Evolutionary conservation across 2,329 filamentous ascomycete genomes (phyloP), one percentile per base, ranked within the genome.

Genomic region (Venturia effusa): DNA sequence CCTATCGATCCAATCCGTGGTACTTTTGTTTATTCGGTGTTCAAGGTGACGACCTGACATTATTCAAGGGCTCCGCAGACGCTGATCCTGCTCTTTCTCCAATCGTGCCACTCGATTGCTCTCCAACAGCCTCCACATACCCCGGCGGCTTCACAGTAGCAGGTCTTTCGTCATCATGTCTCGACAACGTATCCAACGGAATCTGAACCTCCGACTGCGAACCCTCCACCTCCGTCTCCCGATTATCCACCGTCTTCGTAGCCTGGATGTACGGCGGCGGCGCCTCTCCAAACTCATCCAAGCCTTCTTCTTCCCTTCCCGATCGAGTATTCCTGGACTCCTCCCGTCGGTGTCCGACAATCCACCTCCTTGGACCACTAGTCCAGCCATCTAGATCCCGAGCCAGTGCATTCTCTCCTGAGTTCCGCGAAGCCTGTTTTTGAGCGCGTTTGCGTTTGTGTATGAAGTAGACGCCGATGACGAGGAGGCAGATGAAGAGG

Each of bases 251-350:
- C 8, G 15, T 41, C 11, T 40, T 60, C 4, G n/a, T 40, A 40
- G 37, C 59, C 3, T 61, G 75, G 68, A 69, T 76, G 70, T 88
- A 88, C 0, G 85, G 84, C 59, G 86, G 86, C 61, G 86, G 86
- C 11, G 85, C 83, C 71, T 88, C 84, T 34, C 85, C 86, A 54
- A 80, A 73, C 74, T 87, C 85, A 70, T 88, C 81, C 64, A 88
- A 72, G 0, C 86, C 86, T 67, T 88, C 85, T 57, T 80, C 77
- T 51, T 51, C 45, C 6, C 45, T 51, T 4, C 5, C 30, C 51
- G 3, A 4, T 5, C 51, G 11, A 61, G 61, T 68, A 15, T 68
- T 68, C 37, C 70, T 68, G 10, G 68, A 68, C 69, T 64, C 73
- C 32, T 61, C 66, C 57, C 66, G 39, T 54, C 66, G 67, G 41